Percentiles rank a stretch among this genome's conserved stretches.
These are phyloP conservation scores for Ajuga chamaepitys DNA, from an alignment of 257 asterid species.

Conservation along the genomic window DNA sequence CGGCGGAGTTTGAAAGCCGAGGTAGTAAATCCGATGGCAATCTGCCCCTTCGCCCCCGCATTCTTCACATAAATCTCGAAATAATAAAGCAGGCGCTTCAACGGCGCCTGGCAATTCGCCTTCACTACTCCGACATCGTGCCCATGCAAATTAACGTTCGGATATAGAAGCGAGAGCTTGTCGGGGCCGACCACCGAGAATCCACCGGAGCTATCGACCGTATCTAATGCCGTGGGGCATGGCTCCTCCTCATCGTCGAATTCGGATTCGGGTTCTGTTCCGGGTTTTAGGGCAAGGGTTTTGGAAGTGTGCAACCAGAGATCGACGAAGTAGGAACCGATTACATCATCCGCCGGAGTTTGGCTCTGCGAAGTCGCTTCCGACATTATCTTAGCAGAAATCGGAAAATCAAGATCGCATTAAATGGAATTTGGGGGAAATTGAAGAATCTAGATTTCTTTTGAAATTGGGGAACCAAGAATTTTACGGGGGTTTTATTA, in stretches of 20 bases:
- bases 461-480: not conserved
- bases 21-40: constrained; percentile 86
- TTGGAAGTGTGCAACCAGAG: constrained; percentile 63
- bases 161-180: constrained; percentile 68
- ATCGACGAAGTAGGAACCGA: constrained; percentile 63
- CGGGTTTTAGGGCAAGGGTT: constrained; percentile 37
- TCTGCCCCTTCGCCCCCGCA: constrained; percentile 80
- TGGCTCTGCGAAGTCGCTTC: constrained; percentile 37
- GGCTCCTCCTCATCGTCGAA: constrained; percentile 48
- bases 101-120: constrained; percentile 79
- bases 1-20: constrained; percentile 68
- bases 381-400: constrained; percentile 24
- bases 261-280: constrained; percentile 16
- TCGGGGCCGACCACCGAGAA: constrained; percentile 72
- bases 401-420: constrained; percentile 23
- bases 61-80: constrained; percentile 74
- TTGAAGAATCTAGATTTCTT: constrained; percentile 15
- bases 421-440: not conserved
- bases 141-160: constrained; percentile 55
- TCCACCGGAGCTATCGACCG: constrained; percentile 71
- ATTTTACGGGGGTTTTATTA: constrained; percentile 9
- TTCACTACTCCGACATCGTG: constrained; percentile 93
- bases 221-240: constrained; percentile 65
- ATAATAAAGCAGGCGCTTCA: constrained; percentile 62
- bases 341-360: constrained; percentile 36